phyloP scores from a whole-genome alignment of 75 land plant species.

The Cunninghamia lanceolata region DNA sequence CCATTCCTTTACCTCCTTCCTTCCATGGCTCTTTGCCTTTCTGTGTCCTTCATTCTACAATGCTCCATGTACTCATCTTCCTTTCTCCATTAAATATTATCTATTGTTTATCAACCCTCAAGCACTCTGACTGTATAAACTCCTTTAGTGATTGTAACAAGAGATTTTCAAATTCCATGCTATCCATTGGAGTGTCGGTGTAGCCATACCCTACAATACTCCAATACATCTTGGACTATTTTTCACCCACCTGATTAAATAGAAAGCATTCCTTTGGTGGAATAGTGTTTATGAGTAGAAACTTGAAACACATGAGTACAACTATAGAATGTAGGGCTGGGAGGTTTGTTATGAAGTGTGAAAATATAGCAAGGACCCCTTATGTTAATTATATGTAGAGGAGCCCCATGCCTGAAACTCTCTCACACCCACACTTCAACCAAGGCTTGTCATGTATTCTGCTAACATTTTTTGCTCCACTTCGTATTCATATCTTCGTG shows the following conservation, averaged over 20 bases:
- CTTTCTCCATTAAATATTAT: not conserved
- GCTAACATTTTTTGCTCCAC: slow-evolving; percentile 46
- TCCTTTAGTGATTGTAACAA: slow-evolving; percentile 39
- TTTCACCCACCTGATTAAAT: slow-evolving; percentile 46
- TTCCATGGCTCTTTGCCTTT: too few relatives aligned
- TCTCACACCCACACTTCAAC: slow-evolving; percentile 17
- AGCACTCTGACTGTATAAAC: too few relatives aligned
- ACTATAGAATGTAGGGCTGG: slow-evolving; percentile 58
- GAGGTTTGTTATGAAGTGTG: slow-evolving; percentile 43
- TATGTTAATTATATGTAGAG: slow-evolving; percentile 61
- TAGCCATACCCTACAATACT: slow-evolving; percentile 69
- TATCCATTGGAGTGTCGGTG: slow-evolving; percentile 34
- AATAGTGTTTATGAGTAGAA: slow-evolving; percentile 47
- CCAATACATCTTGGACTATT: slow-evolving; percentile 38
- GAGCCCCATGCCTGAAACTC: slow-evolving; percentile 56
- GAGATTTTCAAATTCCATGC: slow-evolving; percentile 30
- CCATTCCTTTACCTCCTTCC: too few relatives aligned
- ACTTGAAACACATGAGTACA: slow-evolving; percentile 55
- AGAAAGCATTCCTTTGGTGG: slow-evolving; percentile 43
- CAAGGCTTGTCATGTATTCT: slow-evolving; percentile 23
- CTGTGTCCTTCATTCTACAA: not conserved
- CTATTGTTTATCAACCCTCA: not conserved
- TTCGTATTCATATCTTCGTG: slow-evolving; percentile 34
- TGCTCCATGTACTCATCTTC: not conserved
- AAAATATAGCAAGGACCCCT: slow-evolving; percentile 63